Percentiles rank a stretch among this genome's conserved stretches.
phyloP scores from a whole-genome alignment of 768 basidiomycete genomes.

The Ephemerocybe angulata region DNA sequence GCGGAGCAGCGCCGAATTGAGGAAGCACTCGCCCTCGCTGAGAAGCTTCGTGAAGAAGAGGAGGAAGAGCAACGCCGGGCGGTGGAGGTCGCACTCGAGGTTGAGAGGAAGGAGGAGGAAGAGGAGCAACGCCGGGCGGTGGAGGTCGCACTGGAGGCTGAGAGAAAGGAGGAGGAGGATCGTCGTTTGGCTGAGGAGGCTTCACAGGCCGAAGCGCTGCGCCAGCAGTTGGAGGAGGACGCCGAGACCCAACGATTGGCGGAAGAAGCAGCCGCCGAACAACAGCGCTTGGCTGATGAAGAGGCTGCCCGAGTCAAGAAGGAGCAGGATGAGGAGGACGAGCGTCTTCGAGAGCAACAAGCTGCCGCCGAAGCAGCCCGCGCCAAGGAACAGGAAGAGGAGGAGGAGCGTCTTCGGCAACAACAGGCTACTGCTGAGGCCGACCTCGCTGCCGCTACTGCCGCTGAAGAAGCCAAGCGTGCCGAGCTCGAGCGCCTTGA shows the following conservation, averaged over 20 bases:
- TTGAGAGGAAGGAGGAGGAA: slow-evolving; percentile 1
- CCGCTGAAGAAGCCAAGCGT: neutral
- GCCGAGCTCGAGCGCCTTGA: neutral
- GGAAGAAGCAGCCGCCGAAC: neutral
- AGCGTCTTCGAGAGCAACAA: neutral
- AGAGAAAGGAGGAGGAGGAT: slow-evolving; percentile 1
- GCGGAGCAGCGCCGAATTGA: no score
- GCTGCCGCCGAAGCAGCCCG: neutral
- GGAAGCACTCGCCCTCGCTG: no score
- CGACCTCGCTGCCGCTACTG: neutral
- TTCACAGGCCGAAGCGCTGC: no score
- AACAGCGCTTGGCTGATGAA: neutral
- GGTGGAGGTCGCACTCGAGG: neutral
- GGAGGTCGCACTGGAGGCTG: neutral
- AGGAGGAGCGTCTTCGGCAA: neutral
- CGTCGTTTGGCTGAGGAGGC: no score
- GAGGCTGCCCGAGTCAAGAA: neutral
- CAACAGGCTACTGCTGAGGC: neutral
- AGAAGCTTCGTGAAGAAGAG: no score
- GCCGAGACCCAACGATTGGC: slow-evolving; percentile 16
- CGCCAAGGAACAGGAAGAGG: neutral
- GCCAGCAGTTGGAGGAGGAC: slow-evolving; percentile 7
- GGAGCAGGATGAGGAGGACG: neutral
- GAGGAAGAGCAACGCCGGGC: neutral
- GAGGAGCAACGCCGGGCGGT: neutral